phyloP scores from a whole-genome alignment of 306 rosid species.

The Quercus gilva region DNA sequence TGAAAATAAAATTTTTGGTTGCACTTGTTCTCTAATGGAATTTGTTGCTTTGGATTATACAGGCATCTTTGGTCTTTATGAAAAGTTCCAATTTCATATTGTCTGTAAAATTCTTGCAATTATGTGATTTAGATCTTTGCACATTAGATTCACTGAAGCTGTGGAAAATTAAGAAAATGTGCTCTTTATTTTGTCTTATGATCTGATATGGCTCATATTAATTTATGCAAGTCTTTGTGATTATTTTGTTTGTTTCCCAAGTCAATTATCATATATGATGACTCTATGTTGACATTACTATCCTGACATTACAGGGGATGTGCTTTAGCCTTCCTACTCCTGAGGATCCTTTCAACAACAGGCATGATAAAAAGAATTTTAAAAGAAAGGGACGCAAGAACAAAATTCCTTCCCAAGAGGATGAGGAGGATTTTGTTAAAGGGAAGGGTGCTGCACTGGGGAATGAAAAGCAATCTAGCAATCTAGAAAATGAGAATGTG shows the following conservation, averaged over 20 bases:
- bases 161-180: not conserved
- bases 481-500: slow-evolving; percentile 10
- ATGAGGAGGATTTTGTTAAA: slow-evolving; percentile 24
- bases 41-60: not conserved
- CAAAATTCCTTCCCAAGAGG: slow-evolving; percentile 21
- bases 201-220: not conserved
- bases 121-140: not conserved
- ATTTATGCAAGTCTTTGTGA: not conserved
- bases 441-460: slow-evolving; percentile 33
- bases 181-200: not conserved
- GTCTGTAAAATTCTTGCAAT: not conserved
- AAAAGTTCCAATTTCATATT: not conserved
- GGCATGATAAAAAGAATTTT: slow-evolving; percentile 44
- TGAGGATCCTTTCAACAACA: slow-evolving; percentile 89
- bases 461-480: slow-evolving; percentile 19
- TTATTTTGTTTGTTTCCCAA: slow-evolving; percentile 1
- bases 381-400: slow-evolving; percentile 29
- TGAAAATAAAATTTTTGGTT: not conserved
- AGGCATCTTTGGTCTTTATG: not conserved
- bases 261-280: slow-evolving; percentile 3
- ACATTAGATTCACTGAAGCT: not conserved
- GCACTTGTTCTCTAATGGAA: not conserved
- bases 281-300: slow-evolving; percentile 19
- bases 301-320: slow-evolving; percentile 63
- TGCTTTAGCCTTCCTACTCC: slow-evolving; percentile 85